These are phyloP conservation scores for Besnoitia besnoiti DNA, from an alignment of 169 alveolate species.

Conservation along the genomic window DNA sequence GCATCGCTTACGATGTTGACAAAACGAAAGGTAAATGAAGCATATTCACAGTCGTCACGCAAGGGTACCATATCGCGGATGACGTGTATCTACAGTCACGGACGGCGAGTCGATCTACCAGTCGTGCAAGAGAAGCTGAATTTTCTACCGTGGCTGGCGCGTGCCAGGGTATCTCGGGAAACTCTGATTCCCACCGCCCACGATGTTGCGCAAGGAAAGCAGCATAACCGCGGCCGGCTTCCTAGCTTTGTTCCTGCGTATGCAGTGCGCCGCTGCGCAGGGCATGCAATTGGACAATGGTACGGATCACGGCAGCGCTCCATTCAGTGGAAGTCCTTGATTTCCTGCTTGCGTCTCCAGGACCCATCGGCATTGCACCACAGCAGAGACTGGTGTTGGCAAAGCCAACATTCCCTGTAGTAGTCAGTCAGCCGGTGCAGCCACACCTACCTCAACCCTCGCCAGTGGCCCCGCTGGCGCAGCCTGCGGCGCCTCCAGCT, in stretches of 20 bases:
- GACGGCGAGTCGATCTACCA: too few relatives aligned
- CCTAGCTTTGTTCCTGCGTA: background rate
- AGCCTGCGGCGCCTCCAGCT: background rate
- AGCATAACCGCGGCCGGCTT: background rate
- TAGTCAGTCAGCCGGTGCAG: background rate
- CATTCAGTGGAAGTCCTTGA: background rate
- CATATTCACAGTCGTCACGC: too few relatives aligned
- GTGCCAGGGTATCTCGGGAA: background rate
- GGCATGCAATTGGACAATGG: background rate
- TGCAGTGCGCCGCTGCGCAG: background rate
- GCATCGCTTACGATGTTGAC: too few relatives aligned
- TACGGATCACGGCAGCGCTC: background rate
- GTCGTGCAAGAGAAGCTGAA: too few relatives aligned
- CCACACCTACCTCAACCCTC: background rate
- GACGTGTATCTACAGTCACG: too few relatives aligned
- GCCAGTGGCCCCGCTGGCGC: background rate
- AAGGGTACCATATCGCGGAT: too few relatives aligned
- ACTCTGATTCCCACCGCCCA: background rate
- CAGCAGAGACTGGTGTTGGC: background rate
- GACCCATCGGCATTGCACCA: slow-evolving; percentile 26
- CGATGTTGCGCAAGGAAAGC: background rate
- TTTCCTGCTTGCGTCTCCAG: background rate
- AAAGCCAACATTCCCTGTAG: background rate
- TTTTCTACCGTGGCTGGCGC: background rate
- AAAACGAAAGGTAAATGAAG: too few relatives aligned